Conservation (phyloP, 345 rosid species). For the Brassica rapa region DNA sequence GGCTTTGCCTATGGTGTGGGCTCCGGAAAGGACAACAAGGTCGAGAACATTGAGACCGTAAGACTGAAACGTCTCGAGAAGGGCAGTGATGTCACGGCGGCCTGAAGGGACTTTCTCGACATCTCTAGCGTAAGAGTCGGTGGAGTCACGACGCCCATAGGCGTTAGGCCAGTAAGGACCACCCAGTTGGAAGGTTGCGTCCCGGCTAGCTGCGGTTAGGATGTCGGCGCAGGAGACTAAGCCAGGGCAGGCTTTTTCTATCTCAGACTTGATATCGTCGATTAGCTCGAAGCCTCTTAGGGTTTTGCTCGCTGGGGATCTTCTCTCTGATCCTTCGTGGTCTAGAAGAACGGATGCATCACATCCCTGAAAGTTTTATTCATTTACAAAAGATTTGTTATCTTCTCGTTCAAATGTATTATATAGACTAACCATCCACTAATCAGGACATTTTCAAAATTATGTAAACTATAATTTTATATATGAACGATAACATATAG, state of each 20-base stretch:
- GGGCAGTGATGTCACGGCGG: slow-evolving; percentile 49
- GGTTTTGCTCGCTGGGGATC: slow-evolving; percentile 59
- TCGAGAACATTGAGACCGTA: slow-evolving; percentile 69
- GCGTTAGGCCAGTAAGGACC: slow-evolving; percentile 76
- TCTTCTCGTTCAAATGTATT: background rate
- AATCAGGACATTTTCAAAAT: background rate
- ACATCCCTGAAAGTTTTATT: slow-evolving; percentile 89
- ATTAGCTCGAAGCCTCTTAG: slow-evolving; percentile 73
- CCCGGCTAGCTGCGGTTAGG: slow-evolving; percentile 55
- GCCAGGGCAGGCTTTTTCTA: slow-evolving; percentile 61
- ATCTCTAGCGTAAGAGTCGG: slow-evolving; percentile 53
- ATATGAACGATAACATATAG: background rate
- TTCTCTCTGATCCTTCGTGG: slow-evolving; percentile 74
- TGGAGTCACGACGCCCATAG: slow-evolving; percentile 75
- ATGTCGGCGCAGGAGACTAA: slow-evolving; percentile 79
- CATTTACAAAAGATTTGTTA: background rate
- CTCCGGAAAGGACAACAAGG: slow-evolving; percentile 78
- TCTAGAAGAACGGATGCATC: slow-evolving; percentile 68
- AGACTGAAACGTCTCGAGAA: slow-evolving; percentile 71
- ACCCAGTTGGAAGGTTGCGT: slow-evolving; percentile 55
- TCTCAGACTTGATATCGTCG: slow-evolving; percentile 63
- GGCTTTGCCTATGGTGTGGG: slow-evolving; percentile 74
- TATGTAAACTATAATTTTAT: background rate
- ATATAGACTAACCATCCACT: too few relatives aligned
- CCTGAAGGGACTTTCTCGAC: slow-evolving; percentile 64